These are phyloP conservation scores for Boechera stricta DNA, from an alignment of 345 rosid genomes.

Conservation along the genomic window DNA sequence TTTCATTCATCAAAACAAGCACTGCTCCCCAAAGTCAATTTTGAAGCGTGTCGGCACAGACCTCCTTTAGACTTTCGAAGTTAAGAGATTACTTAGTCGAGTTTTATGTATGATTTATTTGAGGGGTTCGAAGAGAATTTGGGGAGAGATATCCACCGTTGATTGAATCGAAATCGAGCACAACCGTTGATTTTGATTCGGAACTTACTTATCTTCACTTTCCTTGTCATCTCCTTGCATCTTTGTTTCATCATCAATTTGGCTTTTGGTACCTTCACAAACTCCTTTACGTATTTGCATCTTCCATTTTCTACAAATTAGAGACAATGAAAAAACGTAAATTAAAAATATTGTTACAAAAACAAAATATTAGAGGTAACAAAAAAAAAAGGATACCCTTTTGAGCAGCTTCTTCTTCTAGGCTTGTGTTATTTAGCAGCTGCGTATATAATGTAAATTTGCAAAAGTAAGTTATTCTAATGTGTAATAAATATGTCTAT, in stretches of 20 bases:
- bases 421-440: slow-evolving; percentile 55
- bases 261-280: slow-evolving; percentile 50
- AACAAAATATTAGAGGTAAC: not conserved
- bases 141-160: slow-evolving; percentile 59
- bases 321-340: not conserved
- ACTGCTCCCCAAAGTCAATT: not conserved
- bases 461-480: not conserved
- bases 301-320: slow-evolving; percentile 51
- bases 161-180: slow-evolving; percentile 54
- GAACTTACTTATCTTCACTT: slow-evolving; percentile 61
- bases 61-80: not conserved
- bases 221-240: slow-evolving; percentile 54
- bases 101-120: slow-evolving; percentile 53
- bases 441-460: slow-evolving; percentile 45
- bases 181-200: slow-evolving; percentile 72
- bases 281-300: slow-evolving; percentile 47
- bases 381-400: slow-evolving; percentile 24
- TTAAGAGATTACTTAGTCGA: slow-evolving; percentile 44
- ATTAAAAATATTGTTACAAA: not conserved
- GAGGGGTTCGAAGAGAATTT: slow-evolving; percentile 57
- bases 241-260: slow-evolving; percentile 51
- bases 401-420: slow-evolving; percentile 48
- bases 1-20: no score
- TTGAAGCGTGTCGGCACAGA: not conserved
- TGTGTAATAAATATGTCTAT: not conserved